Evolutionary conservation across 495 filamentous ascomycete genomes (phyloP), one percentile per base, ranked within the genome.

Genomic region (Achaetomiella virescens): DNA sequence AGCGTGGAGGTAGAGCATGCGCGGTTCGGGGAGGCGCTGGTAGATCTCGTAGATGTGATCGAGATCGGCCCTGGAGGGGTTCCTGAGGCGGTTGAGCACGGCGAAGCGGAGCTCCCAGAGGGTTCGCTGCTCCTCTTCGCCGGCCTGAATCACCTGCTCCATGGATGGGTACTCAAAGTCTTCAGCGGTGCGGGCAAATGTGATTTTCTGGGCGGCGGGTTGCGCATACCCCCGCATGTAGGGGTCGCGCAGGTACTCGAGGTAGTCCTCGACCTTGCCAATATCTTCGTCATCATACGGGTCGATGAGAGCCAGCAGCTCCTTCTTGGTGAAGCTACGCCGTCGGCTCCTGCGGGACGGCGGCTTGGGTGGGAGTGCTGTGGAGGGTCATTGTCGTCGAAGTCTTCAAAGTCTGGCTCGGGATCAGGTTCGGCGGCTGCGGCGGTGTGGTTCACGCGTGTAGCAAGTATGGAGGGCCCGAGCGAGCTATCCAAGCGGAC

Each of bases 1-100:
- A 24, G 79, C 69, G 4, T 78, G 71, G 3, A 98, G 71, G 52
- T 84, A 79, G 3, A 80, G 70, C n/a, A 88, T 75, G 29, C 88
- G 83, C 0, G 88, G 90, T 3, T 78, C 73, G 4, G 75, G 73
- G 31, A 78, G 64, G 41, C 64, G 66, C 59, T 61, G 63, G 63
- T 77, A 79, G 18, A 68, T 36, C 0, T 75, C 61, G 61, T 73
- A 76, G 52, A 79, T 63, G 4, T 52, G 38, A 38, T 77, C 75
- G n/a, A 73, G 64, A 24, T 70, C 61, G 17, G 64, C 50, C 14
- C 44, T 57, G 17, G 61, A 54, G 20, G 71, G 72, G 8, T 57
- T 71, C 20, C 63, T 58, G 17, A 71, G 63, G 25, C 69, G 66
- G 11, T 48, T 48, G 14, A 61, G 29, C 20, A 78, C 63, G 18